Percentiles rank a stretch among this genome's conserved stretches.
Conservation (phyloP, 2,329 filamentous ascomycete genomes). For the Sporothrix brunneoviolacea region DNA sequence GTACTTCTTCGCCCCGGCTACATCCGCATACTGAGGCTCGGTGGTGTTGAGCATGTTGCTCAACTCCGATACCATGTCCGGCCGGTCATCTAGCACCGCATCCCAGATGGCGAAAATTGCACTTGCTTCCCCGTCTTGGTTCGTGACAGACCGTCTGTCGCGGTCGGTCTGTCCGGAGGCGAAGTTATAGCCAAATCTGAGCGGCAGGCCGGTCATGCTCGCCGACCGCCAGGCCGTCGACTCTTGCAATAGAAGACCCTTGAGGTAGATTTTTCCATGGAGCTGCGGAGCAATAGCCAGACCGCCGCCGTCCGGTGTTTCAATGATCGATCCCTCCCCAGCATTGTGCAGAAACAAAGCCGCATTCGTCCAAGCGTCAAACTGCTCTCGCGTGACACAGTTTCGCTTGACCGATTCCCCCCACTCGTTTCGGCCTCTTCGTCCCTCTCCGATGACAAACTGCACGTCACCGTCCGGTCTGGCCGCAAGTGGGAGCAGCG, state of each 20-base stretch:
- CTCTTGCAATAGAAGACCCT: background rate
- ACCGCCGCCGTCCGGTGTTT: background rate
- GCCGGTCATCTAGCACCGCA: too few relatives aligned
- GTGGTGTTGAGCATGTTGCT: background rate
- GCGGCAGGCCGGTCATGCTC: background rate
- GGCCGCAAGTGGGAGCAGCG: background rate
- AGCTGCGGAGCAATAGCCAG: background rate
- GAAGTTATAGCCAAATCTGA: background rate
- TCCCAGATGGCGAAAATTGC: background rate
- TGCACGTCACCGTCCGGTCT: conserved; percentile 13
- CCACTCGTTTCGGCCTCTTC: conserved; percentile 13
- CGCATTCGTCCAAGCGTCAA: background rate
- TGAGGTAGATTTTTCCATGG: background rate
- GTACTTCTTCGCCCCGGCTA: background rate
- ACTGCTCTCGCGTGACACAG: background rate
- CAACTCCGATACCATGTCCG: background rate
- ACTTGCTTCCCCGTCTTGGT: background rate
- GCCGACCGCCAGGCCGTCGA: background rate
- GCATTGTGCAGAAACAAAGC: background rate
- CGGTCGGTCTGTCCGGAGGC: background rate
- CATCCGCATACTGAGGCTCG: background rate
- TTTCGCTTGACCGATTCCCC: background rate
- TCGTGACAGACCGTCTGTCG: background rate
- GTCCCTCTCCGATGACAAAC: conserved; percentile 21
- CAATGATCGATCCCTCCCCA: too few relatives aligned